These are phyloP conservation scores for Penicillium cinerascens DNA, from an alignment of 495 filamentous ascomycete species.

Conservation along the genomic window DNA sequence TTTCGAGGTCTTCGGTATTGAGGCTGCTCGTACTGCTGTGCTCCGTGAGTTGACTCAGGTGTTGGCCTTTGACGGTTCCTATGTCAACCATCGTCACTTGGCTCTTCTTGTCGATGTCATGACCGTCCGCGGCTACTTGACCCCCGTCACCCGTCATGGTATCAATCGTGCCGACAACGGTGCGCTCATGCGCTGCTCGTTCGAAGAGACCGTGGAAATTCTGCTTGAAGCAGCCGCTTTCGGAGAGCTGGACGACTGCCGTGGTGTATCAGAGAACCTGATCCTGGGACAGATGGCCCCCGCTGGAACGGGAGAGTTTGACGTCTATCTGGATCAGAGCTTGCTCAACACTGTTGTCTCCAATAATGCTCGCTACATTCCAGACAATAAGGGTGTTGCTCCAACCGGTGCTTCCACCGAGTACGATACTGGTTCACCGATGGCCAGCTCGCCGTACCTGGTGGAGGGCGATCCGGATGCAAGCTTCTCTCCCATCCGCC, in stretches of 20 bases:
- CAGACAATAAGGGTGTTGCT: slow-evolving; percentile 66
- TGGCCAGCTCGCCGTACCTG: slow-evolving; percentile 72
- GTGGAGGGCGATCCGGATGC: slow-evolving; percentile 76
- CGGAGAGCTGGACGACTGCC: slow-evolving; percentile 95
- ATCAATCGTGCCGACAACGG: slow-evolving; percentile 98
- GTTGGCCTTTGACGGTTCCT: slow-evolving; percentile 94
- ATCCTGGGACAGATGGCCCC: slow-evolving; percentile 97
- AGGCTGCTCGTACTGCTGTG: slow-evolving; percentile 81
- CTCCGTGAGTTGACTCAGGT: slow-evolving; percentile 86
- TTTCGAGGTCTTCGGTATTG: slow-evolving; percentile 91
- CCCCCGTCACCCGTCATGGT: slow-evolving; percentile 94
- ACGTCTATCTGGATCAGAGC: slow-evolving; percentile 85
- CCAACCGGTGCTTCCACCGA: slow-evolving; percentile 87
- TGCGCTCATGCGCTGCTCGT: slow-evolving; percentile 98
- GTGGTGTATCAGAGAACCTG: slow-evolving; percentile 96
- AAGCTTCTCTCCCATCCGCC: slow-evolving; percentile 84
- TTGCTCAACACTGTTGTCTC: slow-evolving; percentile 94
- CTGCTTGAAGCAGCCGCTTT: slow-evolving; percentile 88
- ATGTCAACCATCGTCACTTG: slow-evolving; percentile 98
- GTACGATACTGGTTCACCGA: slow-evolving; percentile 87
- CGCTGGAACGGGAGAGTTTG: slow-evolving; percentile 91
- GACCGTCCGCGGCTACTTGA: slow-evolving; percentile 89
- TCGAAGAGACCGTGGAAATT: slow-evolving; percentile 99
- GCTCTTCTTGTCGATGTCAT: slow-evolving; percentile 97
- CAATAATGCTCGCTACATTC: slow-evolving; percentile 76